Percentiles rank a stretch among this genome's conserved stretches.
Evolutionary conservation across 2,329 filamentous ascomycete genomes (phyloP).

Genomic region (Ophiostoma ulmi): DNA sequence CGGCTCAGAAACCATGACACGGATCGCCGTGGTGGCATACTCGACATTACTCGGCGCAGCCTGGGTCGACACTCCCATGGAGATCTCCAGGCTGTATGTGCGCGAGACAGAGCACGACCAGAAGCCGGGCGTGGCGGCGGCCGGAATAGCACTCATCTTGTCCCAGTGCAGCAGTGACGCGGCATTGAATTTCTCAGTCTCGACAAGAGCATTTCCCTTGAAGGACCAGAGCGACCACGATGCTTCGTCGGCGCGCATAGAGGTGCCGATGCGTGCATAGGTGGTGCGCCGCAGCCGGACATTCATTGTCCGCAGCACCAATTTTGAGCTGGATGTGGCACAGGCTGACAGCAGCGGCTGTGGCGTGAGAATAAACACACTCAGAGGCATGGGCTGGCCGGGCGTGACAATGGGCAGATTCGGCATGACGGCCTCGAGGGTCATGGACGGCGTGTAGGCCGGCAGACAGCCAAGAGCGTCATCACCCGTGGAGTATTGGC

Average conservation of each 20-base stretch:
- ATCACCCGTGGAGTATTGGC: neutral
- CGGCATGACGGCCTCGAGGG: conserved; percentile 15
- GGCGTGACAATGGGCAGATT: conserved; percentile 10
- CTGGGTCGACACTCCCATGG: conserved; percentile 6
- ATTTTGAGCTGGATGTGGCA: neutral
- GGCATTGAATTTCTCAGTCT: neutral
- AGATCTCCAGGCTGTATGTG: neutral
- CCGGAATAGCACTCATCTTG: neutral
- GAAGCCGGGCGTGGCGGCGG: neutral
- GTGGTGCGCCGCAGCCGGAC: neutral
- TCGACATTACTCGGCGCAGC: neutral
- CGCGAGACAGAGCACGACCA: conserved; percentile 9
- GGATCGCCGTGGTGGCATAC: neutral
- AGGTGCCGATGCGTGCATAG: neutral
- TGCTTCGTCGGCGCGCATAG: conserved; percentile 7
- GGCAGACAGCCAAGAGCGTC: conserved; percentile 5
- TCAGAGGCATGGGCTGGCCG: neutral
- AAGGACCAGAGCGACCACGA: conserved; percentile 13
- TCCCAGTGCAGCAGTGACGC: neutral
- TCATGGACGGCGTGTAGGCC: conserved; percentile 15
- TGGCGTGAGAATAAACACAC: neutral
- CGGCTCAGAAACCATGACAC: conserved; percentile 10
- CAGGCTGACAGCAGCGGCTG: neutral
- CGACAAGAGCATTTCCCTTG: neutral
- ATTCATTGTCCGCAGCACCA: neutral